Evolutionary conservation across 2,329 filamentous ascomycete genomes (phyloP).

Genomic region (Colletotrichum tanaceti): DNA sequence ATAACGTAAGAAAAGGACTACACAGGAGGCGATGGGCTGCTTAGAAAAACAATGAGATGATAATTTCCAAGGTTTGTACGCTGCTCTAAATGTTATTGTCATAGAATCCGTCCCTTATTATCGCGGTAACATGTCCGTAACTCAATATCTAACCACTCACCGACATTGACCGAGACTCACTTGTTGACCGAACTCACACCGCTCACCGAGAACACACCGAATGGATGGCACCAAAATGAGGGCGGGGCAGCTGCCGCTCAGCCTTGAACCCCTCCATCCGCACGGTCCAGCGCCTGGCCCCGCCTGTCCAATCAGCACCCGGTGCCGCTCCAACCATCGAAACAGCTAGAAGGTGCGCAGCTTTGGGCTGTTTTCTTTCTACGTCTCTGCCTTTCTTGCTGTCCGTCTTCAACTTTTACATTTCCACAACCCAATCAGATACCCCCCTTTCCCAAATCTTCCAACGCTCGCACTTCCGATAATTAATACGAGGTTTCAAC

Average conservation of each 20-base stretch:
- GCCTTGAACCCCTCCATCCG: slow-evolving; percentile 40
- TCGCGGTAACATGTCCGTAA: background rate
- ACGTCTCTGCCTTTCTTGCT: slow-evolving; percentile 8
- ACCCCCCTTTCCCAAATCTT: slow-evolving; percentile 42
- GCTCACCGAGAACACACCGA: background rate
- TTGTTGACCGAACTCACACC: no score
- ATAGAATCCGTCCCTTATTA: background rate
- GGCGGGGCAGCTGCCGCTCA: slow-evolving; percentile 12
- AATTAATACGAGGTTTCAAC: slow-evolving; percentile 17
- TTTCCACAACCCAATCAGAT: slow-evolving; percentile 26
- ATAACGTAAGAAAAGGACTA: no score
- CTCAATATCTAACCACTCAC: no score
- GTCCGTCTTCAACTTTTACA: slow-evolving; percentile 8
- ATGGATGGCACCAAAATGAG: background rate
- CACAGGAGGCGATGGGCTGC: no score
- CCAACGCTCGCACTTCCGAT: slow-evolving; percentile 20
- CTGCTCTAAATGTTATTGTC: no score
- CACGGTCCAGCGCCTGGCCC: slow-evolving; percentile 42
- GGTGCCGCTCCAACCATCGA: slow-evolving; percentile 50
- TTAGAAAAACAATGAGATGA: no score
- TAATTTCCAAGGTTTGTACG: no score
- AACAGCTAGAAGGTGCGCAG: slow-evolving; percentile 55
- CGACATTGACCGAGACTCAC: no score
- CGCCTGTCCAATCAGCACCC: slow-evolving; percentile 48
- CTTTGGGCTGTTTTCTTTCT: slow-evolving; percentile 44